A percentile compares a stretch with the other conserved stretches of the same genome.
phyloP scores from a whole-genome alignment of 2,329 filamentous ascomycete species.

The Fusarium illudens region DNA sequence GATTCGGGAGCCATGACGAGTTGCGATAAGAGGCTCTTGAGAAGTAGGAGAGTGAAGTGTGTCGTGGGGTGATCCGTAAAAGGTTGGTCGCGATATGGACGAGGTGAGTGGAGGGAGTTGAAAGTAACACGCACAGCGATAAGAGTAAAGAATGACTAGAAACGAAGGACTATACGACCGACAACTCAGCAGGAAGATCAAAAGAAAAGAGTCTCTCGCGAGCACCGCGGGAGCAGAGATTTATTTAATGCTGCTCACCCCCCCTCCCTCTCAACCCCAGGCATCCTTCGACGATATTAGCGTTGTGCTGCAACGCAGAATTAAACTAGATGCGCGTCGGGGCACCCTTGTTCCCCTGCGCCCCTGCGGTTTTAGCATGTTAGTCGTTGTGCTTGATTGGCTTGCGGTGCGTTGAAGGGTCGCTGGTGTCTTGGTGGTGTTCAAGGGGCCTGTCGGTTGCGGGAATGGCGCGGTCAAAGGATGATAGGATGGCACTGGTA shows the following conservation, averaged over 20 bases:
- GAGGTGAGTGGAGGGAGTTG: not conserved
- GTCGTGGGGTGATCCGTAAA: not conserved
- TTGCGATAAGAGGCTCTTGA: not conserved
- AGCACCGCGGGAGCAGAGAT: conserved; percentile 1
- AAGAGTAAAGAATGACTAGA: not conserved
- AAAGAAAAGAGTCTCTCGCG: not conserved
- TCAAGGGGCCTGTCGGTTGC: conserved; percentile 10
- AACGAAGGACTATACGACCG: conserved; percentile 5
- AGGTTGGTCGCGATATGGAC: not conserved
- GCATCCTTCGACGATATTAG: conserved; percentile 2
- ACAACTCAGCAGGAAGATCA: conserved; percentile 1
- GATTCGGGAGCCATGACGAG: conserved; percentile 37
- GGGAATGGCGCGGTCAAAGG: conserved; percentile 14
- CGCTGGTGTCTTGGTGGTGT: not conserved
- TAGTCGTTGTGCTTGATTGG: conserved; percentile 22
- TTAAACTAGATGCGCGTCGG: not conserved
- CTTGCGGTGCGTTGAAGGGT: conserved; percentile 3
- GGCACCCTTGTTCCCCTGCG: conserved; percentile 9
- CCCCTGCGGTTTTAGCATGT: conserved; percentile 11
- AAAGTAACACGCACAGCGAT: conserved; percentile 13
- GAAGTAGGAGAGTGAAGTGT: not conserved
- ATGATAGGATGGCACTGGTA: not conserved
- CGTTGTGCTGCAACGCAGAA: not conserved
- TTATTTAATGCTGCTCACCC: conserved; percentile 6
- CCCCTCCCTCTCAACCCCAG: not conserved